A percentile compares a stretch with the other conserved stretches of the same genome.
Evolutionary conservation across 208 protist species (phyloP).

Genomic region (Trypanosoma avium): DNA sequence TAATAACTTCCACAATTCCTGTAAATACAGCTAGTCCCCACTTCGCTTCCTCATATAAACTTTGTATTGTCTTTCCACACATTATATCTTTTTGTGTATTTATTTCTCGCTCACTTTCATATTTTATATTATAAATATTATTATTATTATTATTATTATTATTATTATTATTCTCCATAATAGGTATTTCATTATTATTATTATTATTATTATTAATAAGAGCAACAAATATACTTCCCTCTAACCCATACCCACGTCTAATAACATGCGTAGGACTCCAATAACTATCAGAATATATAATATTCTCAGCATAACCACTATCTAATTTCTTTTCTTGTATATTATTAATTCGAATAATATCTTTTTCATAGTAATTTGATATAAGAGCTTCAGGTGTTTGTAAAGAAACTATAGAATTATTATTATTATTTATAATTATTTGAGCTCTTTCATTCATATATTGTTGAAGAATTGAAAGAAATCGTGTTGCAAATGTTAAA

Average conservation of each 20-base stretch:
- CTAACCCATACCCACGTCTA: constrained; percentile 22
- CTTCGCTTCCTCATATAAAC: constrained; percentile 9
- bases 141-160: background rate
- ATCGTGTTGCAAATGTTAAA: background rate
- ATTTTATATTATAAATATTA: background rate
- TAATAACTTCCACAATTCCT: constrained; percentile 19
- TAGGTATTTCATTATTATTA: background rate
- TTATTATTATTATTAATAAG: background rate
- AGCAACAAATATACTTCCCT: constrained; percentile 25
- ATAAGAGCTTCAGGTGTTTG: background rate
- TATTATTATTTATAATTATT: too few species aligned
- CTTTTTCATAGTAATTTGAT: constrained; percentile 14
- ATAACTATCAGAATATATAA: constrained; percentile 11
- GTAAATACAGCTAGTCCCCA: constrained; percentile 23
- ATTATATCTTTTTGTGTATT: background rate
- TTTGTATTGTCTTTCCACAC: constrained; percentile 17
- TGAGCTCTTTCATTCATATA: too few species aligned
- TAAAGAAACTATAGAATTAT: too few species aligned
- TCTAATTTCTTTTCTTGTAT: constrained; percentile 4
- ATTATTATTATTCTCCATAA: background rate
- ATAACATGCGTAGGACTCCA: constrained; percentile 10
- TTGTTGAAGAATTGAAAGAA: constrained; percentile 2
- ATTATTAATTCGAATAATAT: constrained; percentile 11
- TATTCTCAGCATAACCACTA: background rate
- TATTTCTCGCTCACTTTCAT: background rate